phyloP scores from a whole-genome alignment of 176 grass and related monocot genomes.

The Miscanthus lutarioriparius region DNA sequence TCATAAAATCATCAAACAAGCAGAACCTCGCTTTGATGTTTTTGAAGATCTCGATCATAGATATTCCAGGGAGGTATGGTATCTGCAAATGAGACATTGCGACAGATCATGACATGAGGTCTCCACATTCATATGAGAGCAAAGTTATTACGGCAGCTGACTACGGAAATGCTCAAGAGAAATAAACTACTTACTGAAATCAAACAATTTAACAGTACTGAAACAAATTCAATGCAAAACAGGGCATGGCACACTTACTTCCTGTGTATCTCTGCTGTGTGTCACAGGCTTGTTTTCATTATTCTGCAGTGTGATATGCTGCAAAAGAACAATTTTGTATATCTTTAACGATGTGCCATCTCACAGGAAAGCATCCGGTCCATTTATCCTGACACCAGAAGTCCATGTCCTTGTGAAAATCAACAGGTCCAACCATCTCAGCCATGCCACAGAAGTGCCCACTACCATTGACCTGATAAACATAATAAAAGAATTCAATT shows the following conservation, averaged over 20 bases:
- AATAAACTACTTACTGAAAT: neutral
- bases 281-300: slow-evolving; percentile 95
- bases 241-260: slow-evolving; percentile 52
- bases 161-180: neutral
- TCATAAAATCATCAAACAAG: slow-evolving; percentile 80
- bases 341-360: slow-evolving; percentile 95
- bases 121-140: neutral
- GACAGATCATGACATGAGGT: neutral
- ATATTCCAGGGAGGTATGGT: slow-evolving; percentile 50
- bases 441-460: slow-evolving; percentile 96
- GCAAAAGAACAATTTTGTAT: slow-evolving; percentile 66
- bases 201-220: neutral
- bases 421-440: slow-evolving; percentile 84
- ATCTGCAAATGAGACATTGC: slow-evolving; percentile 51
- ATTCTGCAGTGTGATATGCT: slow-evolving; percentile 77
- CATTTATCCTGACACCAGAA: slow-evolving; percentile 97
- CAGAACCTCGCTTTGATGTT: slow-evolving; percentile 46
- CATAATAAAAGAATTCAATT: slow-evolving; percentile 21
- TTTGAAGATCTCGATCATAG: slow-evolving; percentile 73
- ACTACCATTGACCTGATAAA: slow-evolving; percentile 31
- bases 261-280: slow-evolving; percentile 95
- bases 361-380: neutral
- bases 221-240: neutral
- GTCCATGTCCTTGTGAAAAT: slow-evolving; percentile 89
- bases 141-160: neutral